Evolutionary conservation across 768 basidiomycete genomes (phyloP), one percentile per base, ranked within the genome.

Genomic region (Piloderma croceum): DNA sequence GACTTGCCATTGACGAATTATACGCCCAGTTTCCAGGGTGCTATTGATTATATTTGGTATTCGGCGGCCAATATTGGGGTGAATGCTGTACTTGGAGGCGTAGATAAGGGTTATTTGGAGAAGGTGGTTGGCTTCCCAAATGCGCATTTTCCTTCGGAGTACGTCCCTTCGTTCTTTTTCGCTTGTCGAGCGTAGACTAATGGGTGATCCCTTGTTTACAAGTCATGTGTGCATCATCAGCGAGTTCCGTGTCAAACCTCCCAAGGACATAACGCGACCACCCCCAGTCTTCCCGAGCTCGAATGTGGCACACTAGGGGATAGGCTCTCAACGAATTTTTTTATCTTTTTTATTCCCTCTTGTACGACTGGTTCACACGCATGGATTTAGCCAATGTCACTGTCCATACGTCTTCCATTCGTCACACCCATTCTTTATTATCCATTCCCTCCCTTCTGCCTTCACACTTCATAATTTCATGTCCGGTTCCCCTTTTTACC

Each of bases 41-140:
- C 77, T 39, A 76, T 99, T 49, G 96, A 99, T 64, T 93, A 98
- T 59, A 76, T 99, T 53, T 99, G 91, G 87, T 92, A 89, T 61
- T 77, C 84, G 43, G 74, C 79, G 0, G 66, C 71, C 36, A 89
- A 79, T 44, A 50, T 98, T 36, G 71, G 75, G 7, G 80, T 88
- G 20, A 91, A 83, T 45, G 81, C 82, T 17, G 79, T 94, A n/a
- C 69, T 98, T 32, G 88, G 88, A 11, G 90, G 86, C 59, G 81
- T 97, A 43, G 92, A 97, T 58, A 73, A 70, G 52, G 58, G 58
- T 19, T 99, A 99, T 68, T 59, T 97, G 58, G 80, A 84, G 48
- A 90, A 90, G 67, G 79, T 79, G 13, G 94, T 97, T 33, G 96
- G 96, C 25, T 98, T 98, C 73, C 96, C 96, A 21, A 93, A 97